A percentile compares a stretch with the other conserved stretches of the same genome.
These are phyloP conservation scores for Sarocladium oryzae DNA, from an alignment of 2,329 filamentous ascomycete genomes.

Conservation along the genomic window DNA sequence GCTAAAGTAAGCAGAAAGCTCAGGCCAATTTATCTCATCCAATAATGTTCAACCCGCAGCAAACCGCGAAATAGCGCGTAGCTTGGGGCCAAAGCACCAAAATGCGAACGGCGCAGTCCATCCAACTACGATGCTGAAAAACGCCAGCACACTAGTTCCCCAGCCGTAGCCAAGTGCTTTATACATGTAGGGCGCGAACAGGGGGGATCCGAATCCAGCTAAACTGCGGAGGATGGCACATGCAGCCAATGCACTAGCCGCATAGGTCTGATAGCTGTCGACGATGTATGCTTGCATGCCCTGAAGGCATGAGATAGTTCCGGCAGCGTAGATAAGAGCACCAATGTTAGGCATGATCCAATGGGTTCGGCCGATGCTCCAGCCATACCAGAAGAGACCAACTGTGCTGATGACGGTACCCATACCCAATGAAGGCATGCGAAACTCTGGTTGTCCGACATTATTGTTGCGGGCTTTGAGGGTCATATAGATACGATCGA, in stretches of 20 bases:
- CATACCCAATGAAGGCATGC: conserved; percentile 34
- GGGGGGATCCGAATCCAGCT: conserved; percentile 44
- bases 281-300: conserved; percentile 41
- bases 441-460: conserved; percentile 31
- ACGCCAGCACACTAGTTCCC: conserved; percentile 36
- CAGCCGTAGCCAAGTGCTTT: conserved; percentile 32
- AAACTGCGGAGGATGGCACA: conserved; percentile 38
- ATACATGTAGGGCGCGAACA: conserved; percentile 44
- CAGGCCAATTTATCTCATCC: too few relatives aligned
- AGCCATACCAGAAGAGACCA: conserved; percentile 40
- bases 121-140: conserved; percentile 31
- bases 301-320: conserved; percentile 46
- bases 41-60: background rate
- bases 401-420: conserved; percentile 33
- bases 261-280: conserved; percentile 39
- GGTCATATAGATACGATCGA: conserved; percentile 36
- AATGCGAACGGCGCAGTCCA: conserved; percentile 54
- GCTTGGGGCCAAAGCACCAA: conserved; percentile 37
- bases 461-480: conserved; percentile 24
- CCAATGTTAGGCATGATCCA: conserved; percentile 42
- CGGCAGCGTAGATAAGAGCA: conserved; percentile 29
- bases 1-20: too few relatives aligned
- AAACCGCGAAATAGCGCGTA: conserved; percentile 9
- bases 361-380: conserved; percentile 35
- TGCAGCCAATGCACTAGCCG: conserved; percentile 38